These are phyloP conservation scores for Botrytis paeoniae DNA, from an alignment of 2,329 filamentous ascomycete genomes.

Conservation along the genomic window DNA sequence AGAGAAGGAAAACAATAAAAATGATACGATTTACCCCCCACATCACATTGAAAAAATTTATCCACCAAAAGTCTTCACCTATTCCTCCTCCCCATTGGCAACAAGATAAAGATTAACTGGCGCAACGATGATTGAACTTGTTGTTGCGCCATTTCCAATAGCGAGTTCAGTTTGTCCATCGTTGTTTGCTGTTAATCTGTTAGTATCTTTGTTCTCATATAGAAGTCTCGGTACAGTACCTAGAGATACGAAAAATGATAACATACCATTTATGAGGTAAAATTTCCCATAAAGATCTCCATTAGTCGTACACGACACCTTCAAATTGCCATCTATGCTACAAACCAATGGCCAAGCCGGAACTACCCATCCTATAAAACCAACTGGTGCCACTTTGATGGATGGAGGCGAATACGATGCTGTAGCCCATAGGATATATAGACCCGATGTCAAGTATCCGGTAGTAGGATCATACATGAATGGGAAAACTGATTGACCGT, in stretches of 20 bases:
- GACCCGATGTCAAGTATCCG: background rate
- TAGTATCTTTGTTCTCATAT: background rate
- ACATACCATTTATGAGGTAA: slow-evolving; percentile 12
- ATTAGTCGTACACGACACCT: background rate
- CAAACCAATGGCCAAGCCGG: slow-evolving; percentile 10
- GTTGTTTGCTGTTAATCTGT: background rate
- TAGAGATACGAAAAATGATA: background rate
- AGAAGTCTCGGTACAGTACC: too few species aligned
- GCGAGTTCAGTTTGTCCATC: slow-evolving; percentile 2
- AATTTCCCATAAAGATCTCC: background rate
- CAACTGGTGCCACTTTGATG: background rate
- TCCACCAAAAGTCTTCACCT: background rate
- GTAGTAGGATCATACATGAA: background rate
- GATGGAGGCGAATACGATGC: background rate
- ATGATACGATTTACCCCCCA: background rate
- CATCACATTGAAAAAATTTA: background rate
- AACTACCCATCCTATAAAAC: background rate
- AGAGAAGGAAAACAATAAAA: background rate
- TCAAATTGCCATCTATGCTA: background rate
- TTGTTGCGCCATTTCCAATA: slow-evolving; percentile 10
- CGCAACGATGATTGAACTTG: background rate
- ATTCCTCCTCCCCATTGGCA: background rate
- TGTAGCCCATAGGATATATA: slow-evolving; percentile 8
- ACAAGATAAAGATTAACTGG: slow-evolving; percentile 4
- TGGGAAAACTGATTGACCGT: background rate